phyloP scores from a whole-genome alignment of 768 basidiomycete species.

The Kwoniella heveanensis region DNA sequence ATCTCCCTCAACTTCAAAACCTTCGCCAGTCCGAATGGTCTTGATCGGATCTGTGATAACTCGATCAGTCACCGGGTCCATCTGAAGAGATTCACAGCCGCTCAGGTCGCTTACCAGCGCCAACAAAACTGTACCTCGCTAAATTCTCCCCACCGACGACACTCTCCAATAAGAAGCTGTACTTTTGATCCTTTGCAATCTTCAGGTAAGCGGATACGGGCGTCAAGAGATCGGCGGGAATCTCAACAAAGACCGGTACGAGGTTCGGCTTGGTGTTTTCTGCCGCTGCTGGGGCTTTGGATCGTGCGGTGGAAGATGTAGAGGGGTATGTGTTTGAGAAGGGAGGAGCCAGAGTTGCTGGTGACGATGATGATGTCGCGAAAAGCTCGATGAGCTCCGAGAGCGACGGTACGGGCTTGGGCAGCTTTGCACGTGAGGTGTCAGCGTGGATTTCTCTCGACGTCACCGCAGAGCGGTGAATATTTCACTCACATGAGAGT shows the following conservation, averaged over 20 bases:
- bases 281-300: neutral
- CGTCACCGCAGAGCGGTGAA: neutral
- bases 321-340: constrained; percentile 32
- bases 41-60: constrained; percentile 79
- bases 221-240: constrained; percentile 94
- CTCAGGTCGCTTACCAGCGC: constrained; percentile 84
- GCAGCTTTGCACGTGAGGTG: no score
- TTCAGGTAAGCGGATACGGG: constrained; percentile 96
- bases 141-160: constrained; percentile 86
- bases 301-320: constrained; percentile 6
- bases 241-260: constrained; percentile 85
- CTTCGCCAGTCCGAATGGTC: constrained; percentile 82
- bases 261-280: constrained; percentile 63
- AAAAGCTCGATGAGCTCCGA: constrained; percentile 36
- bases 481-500: no score
- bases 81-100: neutral
- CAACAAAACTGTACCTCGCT: constrained; percentile 93
- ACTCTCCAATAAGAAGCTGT: constrained; percentile 93
- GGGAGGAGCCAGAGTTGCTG: constrained; percentile 41
- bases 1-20: constrained; percentile 80
- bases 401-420: constrained; percentile 30
- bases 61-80: constrained; percentile 7
- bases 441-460: no score
- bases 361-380: constrained; percentile 31
- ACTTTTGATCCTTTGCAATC: constrained; percentile 85